Base-by-base conservation (phyloP, 208 protist species). In the Leptomonas pyrrhocoris region DNA sequence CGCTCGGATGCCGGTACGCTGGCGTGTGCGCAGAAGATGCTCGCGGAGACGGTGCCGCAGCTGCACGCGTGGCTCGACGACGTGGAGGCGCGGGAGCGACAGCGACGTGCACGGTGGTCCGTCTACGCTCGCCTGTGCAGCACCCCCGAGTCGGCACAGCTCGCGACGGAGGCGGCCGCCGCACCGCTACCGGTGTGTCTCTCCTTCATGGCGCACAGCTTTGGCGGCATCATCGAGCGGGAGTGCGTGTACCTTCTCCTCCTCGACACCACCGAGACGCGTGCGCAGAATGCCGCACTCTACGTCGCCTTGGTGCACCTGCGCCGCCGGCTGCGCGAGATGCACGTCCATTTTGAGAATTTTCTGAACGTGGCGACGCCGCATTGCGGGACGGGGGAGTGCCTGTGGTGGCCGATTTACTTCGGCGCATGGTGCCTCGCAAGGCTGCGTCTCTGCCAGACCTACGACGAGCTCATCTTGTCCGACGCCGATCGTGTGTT, bases 141-240 rank as follows among this genome's bases (percentile, higher is more conserved):
- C 36, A 66, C 71, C 2, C 30, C 25, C 25, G 71, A 64, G 21
- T 61, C 71, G 16, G 56, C 71, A 18, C 31, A 55, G 18, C 61
- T 65, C n/a, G n/a, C n/a, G 28, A 30, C 38, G 12, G 48, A 23
- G 2, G 62, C 70, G 60, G 65, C 51, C 1, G 28, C 60, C 7
- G 31, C 34, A 31, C 68, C 69, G 19, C 36, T 71, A 11, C 80
- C 81, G 12, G 46, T 81, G 6, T 92, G 66, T 48, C 78, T 92
- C 59, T 92, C 86, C 18, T 79, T 74, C 60, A 77, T 89, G 23
- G 86, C 81, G 3, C 86, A 92, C 83, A 88, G 81, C 36, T 89
- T 92, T 48, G 86, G 86, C 19, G 86, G 86, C 19, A 80, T 92
- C 36, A 77, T 92, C 53, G 61, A 88, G 49, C 83, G 86, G 12